Base-by-base conservation (phyloP, 768 basidiomycete genomes). In the Suillus americanus region DNA sequence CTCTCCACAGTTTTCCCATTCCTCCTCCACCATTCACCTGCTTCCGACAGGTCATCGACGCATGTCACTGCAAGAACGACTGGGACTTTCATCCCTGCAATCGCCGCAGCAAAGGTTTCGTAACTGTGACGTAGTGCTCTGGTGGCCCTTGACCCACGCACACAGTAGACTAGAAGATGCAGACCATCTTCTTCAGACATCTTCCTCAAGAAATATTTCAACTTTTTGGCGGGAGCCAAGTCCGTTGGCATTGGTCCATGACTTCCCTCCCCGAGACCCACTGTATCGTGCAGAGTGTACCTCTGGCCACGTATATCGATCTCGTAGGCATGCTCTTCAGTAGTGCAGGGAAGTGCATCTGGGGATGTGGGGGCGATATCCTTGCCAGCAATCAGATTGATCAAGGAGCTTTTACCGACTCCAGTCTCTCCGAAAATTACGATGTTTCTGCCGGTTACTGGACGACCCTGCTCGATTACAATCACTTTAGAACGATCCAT, bases 371-470 rank as follows among this genome's bases (percentile, higher is more conserved):
- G 60, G 18, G 81, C 81, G 13, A 65, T 63, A 10, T 73, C 63
- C 9, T 67, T 62, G 46, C 74, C 75, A 25, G 66, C 65, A 51
- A 82, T 51, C 68, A 83, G 75, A 65, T 83, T 83, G 63, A 83
- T 63, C 37, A 82, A 66, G 2, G 79, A 81, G 65, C 82, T 83
- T 62, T 83, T 83, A 43, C 78, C 78, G 41, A 74, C 65, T 45
- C 81, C 82, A 10, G 74, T 72, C 67, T 82, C 80, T n/a, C 82
- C 82, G 64, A 83, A 83, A 28, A 82, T 43, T 54, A 83, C 62
- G 59, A 81, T 70, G 64, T 82, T 82, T 13, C 33, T 54, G 33
- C 53, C 20, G 13, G 53, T 35, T 13, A 33, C 16, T 51, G 60
- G 43, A 25, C 8, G 38, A 13, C 16, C 48, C 53, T 54, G 53